Evolutionary conservation across 139 green algal species (phyloP), one percentile per base, ranked within the genome.

Genomic region (Volvox africanus): DNA sequence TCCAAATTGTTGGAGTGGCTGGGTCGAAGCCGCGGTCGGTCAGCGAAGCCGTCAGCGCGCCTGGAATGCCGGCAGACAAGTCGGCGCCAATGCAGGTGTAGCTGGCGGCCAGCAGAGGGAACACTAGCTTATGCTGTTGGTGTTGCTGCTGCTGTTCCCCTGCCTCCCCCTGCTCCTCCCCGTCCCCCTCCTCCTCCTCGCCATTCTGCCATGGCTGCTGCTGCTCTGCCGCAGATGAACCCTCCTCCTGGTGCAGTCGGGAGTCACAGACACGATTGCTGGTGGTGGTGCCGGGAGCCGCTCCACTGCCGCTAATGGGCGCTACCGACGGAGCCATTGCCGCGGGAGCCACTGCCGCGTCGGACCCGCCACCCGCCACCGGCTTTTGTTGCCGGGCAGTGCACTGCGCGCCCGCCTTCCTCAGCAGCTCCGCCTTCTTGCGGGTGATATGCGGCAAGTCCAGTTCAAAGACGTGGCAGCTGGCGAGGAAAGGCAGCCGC

Each of bases 51-150:
- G 65, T 26, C 37, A 93, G 71, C 50, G 55, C 30, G 91, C 79
- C 28, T 86, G 24, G 2, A 19, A 11, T 1, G 22, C 17, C 24
- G n/a, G n/a, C 33, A 26, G 92, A 82, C 65, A 94, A 55, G 67
- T 94, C 92, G 19, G 69, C 92, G 68, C 82, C 89, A 17, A 93
- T n/a, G 37, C 32, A 36, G 1, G 19, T n/a, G 65, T 91, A 94
- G 14, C 55, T 36, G 11, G 67, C 33, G 0, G 80, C 67, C 19
- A 76, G 50, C 32, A 94, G 73, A 33, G 86, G 80, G 37, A 88
- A 91, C 11, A 33, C 26, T 6, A 68, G 44, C 22, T n/a, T n/a
- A n/a, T n/a, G n/a, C n/a, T n/a, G 30, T 35, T 19, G 35, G n/a
- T 13, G 75, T 20, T 36, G 9, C 19, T 33, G 32, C 30, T 80